A percentile compares a stretch with the other conserved stretches of the same genome.
phyloP scores from a whole-genome alignment of 352 stramenopile species.

The Aphanomyces astaci region DNA sequence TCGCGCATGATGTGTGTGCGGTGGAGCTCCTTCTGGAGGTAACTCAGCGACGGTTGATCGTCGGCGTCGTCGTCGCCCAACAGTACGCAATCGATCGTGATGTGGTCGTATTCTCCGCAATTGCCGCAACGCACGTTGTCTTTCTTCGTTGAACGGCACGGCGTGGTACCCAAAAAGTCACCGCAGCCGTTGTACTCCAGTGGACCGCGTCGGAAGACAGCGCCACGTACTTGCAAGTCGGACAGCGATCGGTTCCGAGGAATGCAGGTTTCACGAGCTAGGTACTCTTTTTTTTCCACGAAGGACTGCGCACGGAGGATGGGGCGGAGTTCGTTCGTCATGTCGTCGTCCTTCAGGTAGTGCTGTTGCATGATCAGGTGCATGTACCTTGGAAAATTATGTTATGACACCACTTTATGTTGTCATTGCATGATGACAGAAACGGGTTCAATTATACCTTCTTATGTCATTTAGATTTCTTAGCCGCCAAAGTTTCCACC shows the following conservation, averaged over 20 bases:
- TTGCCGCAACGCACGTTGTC: slow-evolving; percentile 14
- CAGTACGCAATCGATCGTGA: slow-evolving; percentile 20
- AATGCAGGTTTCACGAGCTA: not conserved
- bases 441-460: not conserved
- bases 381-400: slow-evolving; percentile 1
- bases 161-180: slow-evolving; percentile 11
- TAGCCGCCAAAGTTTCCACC: not conserved
- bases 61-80: not conserved
- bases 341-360: not conserved
- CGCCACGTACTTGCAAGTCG: slow-evolving; percentile 20
- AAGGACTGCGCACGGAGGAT: slow-evolving; percentile 6
- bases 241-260: slow-evolving; percentile 14
- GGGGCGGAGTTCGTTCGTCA: not conserved
- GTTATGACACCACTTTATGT: not conserved
- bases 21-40: slow-evolving; percentile 19
- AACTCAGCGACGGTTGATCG: not conserved
- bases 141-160: not conserved
- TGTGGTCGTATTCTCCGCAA: slow-evolving; percentile 22
- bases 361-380: not conserved
- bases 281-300: not conserved
- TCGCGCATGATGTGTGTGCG: not conserved
- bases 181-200: slow-evolving; percentile 22
- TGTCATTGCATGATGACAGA: not conserved
- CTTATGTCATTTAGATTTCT: not conserved
- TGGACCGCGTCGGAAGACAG: slow-evolving; percentile 13